Evolutionary conservation across 306 rosid genomes (phyloP), one percentile per base, ranked within the genome.

Genomic region (Morella rubra): DNA sequence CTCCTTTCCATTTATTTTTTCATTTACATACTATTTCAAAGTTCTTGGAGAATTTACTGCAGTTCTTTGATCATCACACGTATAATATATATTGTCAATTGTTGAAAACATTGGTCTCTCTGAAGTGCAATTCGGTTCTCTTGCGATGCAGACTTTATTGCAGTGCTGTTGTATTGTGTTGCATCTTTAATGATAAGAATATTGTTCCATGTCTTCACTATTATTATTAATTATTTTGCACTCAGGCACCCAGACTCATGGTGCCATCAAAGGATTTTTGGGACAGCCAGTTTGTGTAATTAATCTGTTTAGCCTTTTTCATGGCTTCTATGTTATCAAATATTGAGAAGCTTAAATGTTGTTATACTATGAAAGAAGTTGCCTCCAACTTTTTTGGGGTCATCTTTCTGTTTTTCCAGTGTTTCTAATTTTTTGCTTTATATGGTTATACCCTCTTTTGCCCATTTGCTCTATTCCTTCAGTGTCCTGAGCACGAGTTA

Each of bases 1-100:
- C 13, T 20, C 44, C 56, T 14, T 46, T 73, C 47, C 81, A 69
- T 49, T 74, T 73, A 14, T 79, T 19, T 71, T 74, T 11, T 18
- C 67, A 14, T 76, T 81, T 79, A 49, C 65, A 14, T 77, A 70
- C 32, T 40, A 12, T 71, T 78, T 49, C 19, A 10, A 74, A 44
- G 22, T 60, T 65, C 22, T 54, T 42, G 44, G 8, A 54, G 44
- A 65, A 76, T 83, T 56, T 78, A 51, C 54, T 50, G 42, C 37
- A 61, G 45, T 79, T 3, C 20, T 80, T 37, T 55, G 13, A 73
- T 62, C 46, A 37, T 62, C 37, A 62, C 37, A 20, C 69, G 37
- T 40, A 4, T 62, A 37, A 6, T 10, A 37, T 19, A 14, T 32
- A 2, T 20, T 32, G 18, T 7, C 15, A 13, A 45, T 37, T 37